phyloP scores from a whole-genome alignment of 331 rosid genomes.

The Telfairia occidentalis region DNA sequence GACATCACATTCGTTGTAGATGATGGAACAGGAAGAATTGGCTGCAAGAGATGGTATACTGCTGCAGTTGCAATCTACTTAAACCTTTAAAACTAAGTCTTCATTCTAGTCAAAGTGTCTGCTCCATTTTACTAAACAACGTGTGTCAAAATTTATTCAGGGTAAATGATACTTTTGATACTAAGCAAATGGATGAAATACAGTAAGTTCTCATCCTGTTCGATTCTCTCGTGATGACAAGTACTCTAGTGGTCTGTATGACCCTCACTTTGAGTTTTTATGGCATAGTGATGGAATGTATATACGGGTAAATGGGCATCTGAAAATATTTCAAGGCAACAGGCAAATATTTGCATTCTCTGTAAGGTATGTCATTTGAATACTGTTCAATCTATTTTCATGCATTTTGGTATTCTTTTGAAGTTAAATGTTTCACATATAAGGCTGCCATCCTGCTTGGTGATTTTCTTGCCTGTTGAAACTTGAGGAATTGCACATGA shows the following conservation, averaged over 20 bases:
- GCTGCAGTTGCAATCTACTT: background rate
- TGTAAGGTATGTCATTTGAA: conserved; percentile 43
- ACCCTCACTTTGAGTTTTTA: conserved; percentile 14
- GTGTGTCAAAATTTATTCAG: conserved; percentile 23
- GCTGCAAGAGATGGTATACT: conserved; percentile 75
- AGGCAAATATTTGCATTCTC: conserved; percentile 63
- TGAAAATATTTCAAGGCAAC: conserved; percentile 70
- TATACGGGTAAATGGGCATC: conserved; percentile 63
- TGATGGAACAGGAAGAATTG: conserved; percentile 83
- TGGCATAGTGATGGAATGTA: conserved; percentile 62
- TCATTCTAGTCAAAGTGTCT: background rate
- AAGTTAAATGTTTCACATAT: background rate
- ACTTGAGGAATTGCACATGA: background rate
- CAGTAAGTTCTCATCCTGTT: conserved; percentile 25
- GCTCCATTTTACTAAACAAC: background rate
- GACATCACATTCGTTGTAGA: conserved; percentile 57
- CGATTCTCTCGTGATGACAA: background rate
- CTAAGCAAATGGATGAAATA: conserved; percentile 65
- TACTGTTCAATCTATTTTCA: background rate
- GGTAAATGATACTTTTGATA: conserved; percentile 67
- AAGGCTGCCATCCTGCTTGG: background rate
- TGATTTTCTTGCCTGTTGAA: background rate
- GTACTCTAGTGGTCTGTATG: background rate
- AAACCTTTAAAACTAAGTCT: background rate
- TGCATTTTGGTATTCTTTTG: background rate